Conservation (phyloP, 2,329 filamentous ascomycete species). For the Ophidiomyces ophidiicola region DNA sequence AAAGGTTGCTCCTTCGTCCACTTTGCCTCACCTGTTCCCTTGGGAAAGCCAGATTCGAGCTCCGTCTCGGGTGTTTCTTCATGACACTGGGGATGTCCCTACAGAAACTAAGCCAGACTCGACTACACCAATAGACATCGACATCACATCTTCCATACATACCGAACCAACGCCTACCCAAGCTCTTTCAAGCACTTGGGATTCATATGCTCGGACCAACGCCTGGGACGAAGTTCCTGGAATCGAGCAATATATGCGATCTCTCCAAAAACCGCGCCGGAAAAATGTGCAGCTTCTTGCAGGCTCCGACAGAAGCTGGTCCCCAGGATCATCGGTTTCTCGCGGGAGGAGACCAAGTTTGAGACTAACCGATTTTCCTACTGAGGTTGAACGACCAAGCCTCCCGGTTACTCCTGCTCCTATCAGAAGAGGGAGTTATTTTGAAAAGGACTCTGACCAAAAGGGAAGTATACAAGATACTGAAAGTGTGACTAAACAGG, state of each 20-base stretch:
- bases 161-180: conserved; percentile 13
- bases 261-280: conserved; percentile 53
- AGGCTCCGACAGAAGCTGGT: conserved; percentile 1
- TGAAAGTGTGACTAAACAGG: conserved; percentile 72
- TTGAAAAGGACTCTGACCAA: conserved; percentile 26
- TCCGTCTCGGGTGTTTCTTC: conserved; percentile 40
- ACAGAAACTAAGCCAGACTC: conserved; percentile 8
- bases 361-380: conserved; percentile 78
- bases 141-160: conserved; percentile 12
- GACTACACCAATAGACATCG: not conserved
- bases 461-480: conserved; percentile 56
- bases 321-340: conserved; percentile 19
- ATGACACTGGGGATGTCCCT: conserved; percentile 20
- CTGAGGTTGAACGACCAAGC: conserved; percentile 67
- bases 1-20: conserved; percentile 45
- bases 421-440: conserved; percentile 55
- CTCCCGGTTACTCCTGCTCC: conserved; percentile 84
- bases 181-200: conserved; percentile 52
- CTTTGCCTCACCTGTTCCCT: conserved; percentile 65
- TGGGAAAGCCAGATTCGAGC: conserved; percentile 65
- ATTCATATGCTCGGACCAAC: conserved; percentile 62
- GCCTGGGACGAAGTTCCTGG: conserved; percentile 88
- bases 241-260: conserved; percentile 77
- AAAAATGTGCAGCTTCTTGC: conserved; percentile 35
- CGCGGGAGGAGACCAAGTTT: conserved; percentile 42